Evolutionary conservation across 2,329 filamentous ascomycete species (phyloP).

Genomic region (Orbilia javanica): DNA sequence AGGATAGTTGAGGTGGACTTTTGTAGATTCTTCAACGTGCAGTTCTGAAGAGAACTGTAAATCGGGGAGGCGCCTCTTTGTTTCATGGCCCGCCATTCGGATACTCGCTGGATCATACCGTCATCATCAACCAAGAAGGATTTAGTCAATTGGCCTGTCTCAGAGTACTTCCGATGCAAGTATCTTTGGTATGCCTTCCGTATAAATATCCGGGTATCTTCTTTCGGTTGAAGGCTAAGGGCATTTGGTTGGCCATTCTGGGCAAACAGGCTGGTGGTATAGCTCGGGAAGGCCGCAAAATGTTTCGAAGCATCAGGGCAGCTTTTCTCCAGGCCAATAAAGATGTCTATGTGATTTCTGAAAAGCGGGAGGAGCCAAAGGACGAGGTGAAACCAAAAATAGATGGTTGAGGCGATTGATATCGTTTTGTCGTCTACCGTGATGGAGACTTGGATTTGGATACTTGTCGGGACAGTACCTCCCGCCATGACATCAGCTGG

Average conservation of each 20-base stretch:
- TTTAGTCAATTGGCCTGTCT: background rate
- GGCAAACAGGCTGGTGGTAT: constrained; percentile 1
- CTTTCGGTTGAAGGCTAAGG: constrained; percentile 12
- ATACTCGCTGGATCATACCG: background rate
- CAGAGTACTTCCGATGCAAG: background rate
- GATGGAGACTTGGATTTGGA: background rate
- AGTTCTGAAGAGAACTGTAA: constrained; percentile 18
- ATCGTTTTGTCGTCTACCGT: background rate
- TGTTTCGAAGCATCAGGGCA: constrained; percentile 32
- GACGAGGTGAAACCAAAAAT: constrained; percentile 3
- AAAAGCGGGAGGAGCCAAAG: constrained; percentile 26
- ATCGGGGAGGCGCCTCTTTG: background rate
- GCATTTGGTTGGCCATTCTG: background rate
- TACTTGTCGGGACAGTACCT: background rate
- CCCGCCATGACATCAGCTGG: background rate
- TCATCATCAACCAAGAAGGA: background rate
- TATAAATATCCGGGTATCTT: constrained; percentile 3
- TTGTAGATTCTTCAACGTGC: background rate
- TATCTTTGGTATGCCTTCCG: constrained; percentile 30
- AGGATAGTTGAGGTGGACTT: background rate
- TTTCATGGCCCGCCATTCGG: background rate
- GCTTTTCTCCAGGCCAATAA: constrained; percentile 17
- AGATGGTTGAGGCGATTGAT: background rate
- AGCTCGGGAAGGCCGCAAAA: background rate
- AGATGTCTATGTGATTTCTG: background rate